These are phyloP conservation scores for Ophiostoma sp. DNA, from an alignment of 2,329 filamentous ascomycete species.

Conservation along the genomic window DNA sequence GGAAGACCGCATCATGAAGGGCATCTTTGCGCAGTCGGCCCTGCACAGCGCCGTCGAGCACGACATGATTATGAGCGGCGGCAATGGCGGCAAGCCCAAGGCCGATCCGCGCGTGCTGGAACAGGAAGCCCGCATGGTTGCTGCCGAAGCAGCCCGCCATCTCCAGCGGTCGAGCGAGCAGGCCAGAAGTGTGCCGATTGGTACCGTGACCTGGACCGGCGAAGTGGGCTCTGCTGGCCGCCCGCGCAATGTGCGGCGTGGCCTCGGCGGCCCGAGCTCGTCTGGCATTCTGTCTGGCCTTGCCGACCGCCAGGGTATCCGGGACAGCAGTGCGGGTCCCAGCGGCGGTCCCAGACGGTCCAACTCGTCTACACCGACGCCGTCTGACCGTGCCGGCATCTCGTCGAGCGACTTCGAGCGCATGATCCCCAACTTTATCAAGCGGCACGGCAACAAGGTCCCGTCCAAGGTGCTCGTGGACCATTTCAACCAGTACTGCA, in stretches of 20 bases:
- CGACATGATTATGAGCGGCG: constrained; percentile 80
- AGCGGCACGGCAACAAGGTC: constrained; percentile 68
- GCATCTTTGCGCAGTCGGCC: constrained; percentile 78
- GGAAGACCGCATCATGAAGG: constrained; percentile 76
- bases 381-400: constrained; percentile 18
- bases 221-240: constrained; percentile 71
- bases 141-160: constrained; percentile 69
- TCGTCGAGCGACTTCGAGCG: constrained; percentile 58
- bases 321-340: constrained; percentile 29
- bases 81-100: constrained; percentile 58
- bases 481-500: constrained; percentile 79
- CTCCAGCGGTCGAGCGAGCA: constrained; percentile 67
- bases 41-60: constrained; percentile 92
- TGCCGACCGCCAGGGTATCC: constrained; percentile 50
- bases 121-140: constrained; percentile 73
- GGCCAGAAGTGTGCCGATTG: constrained; percentile 67
- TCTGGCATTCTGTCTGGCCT: constrained; percentile 52
- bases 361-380: constrained; percentile 30
- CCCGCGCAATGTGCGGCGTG: constrained; percentile 47
- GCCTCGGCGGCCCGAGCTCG: constrained; percentile 45
- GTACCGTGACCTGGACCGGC: constrained; percentile 91
- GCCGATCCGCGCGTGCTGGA: constrained; percentile 75
- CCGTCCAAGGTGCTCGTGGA: constrained; percentile 82
- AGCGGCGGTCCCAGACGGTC: constrained; percentile 39
- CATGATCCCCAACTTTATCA: constrained; percentile 74